A percentile compares a stretch with the other conserved stretches of the same genome.
These are phyloP conservation scores for Apiotrichum sp. DNA, from an alignment of 1,284 basidiomycete genomes.

Conservation along the genomic window DNA sequence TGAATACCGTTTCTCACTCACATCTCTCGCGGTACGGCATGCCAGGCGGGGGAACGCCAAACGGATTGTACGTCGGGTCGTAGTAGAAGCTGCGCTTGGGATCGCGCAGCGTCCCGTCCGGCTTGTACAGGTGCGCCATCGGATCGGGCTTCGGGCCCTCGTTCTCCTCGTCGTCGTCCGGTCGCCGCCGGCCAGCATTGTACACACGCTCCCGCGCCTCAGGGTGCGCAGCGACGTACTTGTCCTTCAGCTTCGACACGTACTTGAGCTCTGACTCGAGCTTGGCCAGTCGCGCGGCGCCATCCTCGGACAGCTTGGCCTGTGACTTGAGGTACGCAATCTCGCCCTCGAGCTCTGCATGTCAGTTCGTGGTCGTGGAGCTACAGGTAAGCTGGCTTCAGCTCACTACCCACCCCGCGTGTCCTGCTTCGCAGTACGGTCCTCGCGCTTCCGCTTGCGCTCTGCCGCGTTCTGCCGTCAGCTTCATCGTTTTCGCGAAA, in stretches of 20 bases:
- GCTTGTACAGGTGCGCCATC: conserved; percentile 57
- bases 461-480: conserved; percentile 68
- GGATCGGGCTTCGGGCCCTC: conserved; percentile 12
- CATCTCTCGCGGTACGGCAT: conserved; percentile 87
- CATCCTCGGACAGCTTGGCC: conserved; percentile 27
- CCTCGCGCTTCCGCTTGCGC: conserved; percentile 69
- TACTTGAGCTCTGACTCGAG: conserved; percentile 71
- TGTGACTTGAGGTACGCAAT: conserved; percentile 31
- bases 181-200: conserved; percentile 41
- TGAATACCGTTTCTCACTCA: conserved; percentile 48
- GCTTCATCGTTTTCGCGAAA: not conserved
- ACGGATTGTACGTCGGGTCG: conserved; percentile 87
- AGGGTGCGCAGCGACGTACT: conserved; percentile 84
- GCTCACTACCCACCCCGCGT: conserved; percentile 56
- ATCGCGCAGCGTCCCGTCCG: conserved; percentile 72
- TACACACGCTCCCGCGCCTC: conserved; percentile 74
- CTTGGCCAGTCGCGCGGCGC: conserved; percentile 45
- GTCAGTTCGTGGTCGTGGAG: not conserved
- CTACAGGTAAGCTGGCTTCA: not conserved
- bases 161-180: conserved; percentile 47
- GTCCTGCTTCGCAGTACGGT: conserved; percentile 79
- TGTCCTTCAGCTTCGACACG: conserved; percentile 76
- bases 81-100: conserved; percentile 88
- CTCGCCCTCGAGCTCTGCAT: conserved; percentile 42
- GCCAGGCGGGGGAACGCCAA: conserved; percentile 86